Conservation (phyloP, 2,329 filamentous ascomycete genomes). For the Boeremia lycopersici region DNA sequence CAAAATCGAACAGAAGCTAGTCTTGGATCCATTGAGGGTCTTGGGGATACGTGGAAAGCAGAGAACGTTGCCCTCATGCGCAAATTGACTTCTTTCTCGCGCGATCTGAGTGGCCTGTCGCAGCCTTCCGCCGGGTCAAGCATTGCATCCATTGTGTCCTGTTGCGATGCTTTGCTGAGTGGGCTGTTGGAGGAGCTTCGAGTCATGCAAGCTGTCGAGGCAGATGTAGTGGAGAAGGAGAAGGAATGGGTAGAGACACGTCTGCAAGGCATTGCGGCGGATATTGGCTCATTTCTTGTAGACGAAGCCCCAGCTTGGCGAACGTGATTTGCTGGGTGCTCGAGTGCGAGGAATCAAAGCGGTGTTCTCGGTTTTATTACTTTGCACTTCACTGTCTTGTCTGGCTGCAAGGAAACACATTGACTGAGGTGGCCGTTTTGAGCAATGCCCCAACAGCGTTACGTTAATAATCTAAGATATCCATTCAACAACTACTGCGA, state of each 20-base stretch:
- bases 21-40: slow-evolving; percentile 33
- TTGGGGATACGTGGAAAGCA: slow-evolving; percentile 43
- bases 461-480: too few relatives aligned
- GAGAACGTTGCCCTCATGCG: slow-evolving; percentile 44
- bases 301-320: slow-evolving; percentile 35
- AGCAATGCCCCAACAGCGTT: too few relatives aligned
- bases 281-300: slow-evolving; percentile 21
- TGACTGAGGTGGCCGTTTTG: too few relatives aligned
- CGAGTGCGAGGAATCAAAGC: neutral
- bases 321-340: slow-evolving; percentile 4
- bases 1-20: slow-evolving; percentile 11
- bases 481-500: too few relatives aligned
- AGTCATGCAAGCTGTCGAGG: slow-evolving; percentile 42
- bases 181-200: slow-evolving; percentile 44
- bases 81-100: slow-evolving; percentile 40
- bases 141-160: slow-evolving; percentile 37
- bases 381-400: too few relatives aligned
- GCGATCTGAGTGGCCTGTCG: slow-evolving; percentile 40
- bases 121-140: slow-evolving; percentile 40
- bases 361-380: too few relatives aligned
- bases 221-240: slow-evolving; percentile 38
- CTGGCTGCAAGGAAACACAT: too few relatives aligned
- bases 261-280: slow-evolving; percentile 35
- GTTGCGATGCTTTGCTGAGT: slow-evolving; percentile 37
- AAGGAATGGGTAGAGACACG: slow-evolving; percentile 45